These are phyloP conservation scores for Microdochium trichocladiopsis DNA, from an alignment of 2,329 filamentous ascomycete species.

Conservation along the genomic window DNA sequence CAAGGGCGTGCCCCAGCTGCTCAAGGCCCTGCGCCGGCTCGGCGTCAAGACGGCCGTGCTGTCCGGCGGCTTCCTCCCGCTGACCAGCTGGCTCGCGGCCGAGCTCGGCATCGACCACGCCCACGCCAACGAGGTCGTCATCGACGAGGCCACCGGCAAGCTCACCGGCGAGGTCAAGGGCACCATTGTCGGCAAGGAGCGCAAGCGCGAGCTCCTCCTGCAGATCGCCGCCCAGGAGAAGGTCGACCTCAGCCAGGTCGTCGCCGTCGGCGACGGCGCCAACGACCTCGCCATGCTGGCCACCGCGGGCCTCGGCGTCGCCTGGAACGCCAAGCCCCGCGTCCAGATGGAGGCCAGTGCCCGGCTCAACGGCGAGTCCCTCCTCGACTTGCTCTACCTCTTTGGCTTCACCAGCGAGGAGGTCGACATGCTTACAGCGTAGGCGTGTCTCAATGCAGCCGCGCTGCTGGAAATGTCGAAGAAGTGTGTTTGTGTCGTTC, in stretches of 20 bases:
- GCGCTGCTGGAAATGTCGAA: slow-evolving; percentile 28
- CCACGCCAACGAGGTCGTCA: slow-evolving; percentile 75
- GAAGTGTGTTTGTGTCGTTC: too few species aligned
- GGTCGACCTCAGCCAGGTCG: slow-evolving; percentile 56
- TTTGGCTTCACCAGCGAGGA: slow-evolving; percentile 67
- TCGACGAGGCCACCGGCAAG: slow-evolving; percentile 43
- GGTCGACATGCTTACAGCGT: slow-evolving; percentile 38
- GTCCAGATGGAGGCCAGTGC: slow-evolving; percentile 73
- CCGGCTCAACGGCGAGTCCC: slow-evolving; percentile 61
- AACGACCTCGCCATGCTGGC: slow-evolving; percentile 79
- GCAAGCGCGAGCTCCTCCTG: slow-evolving; percentile 64
- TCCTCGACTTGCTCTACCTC: slow-evolving; percentile 67
- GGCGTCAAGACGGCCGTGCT: slow-evolving; percentile 86
- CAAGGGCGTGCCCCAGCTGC: slow-evolving; percentile 67
- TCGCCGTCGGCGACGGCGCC: slow-evolving; percentile 75
- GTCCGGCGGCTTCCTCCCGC: slow-evolving; percentile 84
- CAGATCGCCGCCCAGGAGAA: slow-evolving; percentile 64
- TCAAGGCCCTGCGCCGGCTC: slow-evolving; percentile 66
- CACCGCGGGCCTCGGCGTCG: slow-evolving; percentile 68
- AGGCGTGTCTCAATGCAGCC: too few species aligned
- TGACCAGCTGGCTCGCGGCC: slow-evolving; percentile 79
- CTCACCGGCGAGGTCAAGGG: slow-evolving; percentile 69
- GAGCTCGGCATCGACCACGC: slow-evolving; percentile 82
- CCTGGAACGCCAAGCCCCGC: slow-evolving; percentile 77
- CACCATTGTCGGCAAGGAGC: slow-evolving; percentile 67